Evolutionary conservation across 768 basidiomycete species (phyloP), one percentile per base, ranked within the genome.

Genomic region (Agrocybe praecox): DNA sequence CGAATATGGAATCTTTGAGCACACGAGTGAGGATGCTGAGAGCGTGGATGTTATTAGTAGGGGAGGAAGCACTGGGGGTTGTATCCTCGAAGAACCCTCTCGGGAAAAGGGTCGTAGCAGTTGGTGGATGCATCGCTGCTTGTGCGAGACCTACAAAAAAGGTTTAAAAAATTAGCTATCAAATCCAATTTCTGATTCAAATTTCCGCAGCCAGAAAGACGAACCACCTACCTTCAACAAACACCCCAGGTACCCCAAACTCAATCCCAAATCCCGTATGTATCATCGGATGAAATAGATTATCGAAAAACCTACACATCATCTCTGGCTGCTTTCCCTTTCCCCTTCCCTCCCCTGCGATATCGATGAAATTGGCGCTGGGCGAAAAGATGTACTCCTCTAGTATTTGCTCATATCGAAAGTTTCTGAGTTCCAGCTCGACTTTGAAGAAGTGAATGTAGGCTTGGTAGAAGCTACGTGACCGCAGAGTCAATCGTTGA

Each of bases 201-300:
- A 18, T 17, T 26, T 5, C 15, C 8, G 8, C 32, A 22, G 26
- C 26, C 12, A 29, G 12, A 19, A 21, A 42, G 6, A 40, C 14
- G 3, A n/a, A 5, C 5, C 40, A 46, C 21, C 23, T 51, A 87
- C 88, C 89, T 74, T 90, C 88, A 1, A 82, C 82, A 1, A 83
- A 68, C 46, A 88, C 67, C 0, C 87, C 88, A 7, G 81, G 78
- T 18, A 86, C 54, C 2, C 65, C 74, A 57, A 89, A 89, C 66
- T 90, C 89, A 2, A 79, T 67, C 3, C 87, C 88, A 67, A 83
- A 82, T 15, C 85, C 88, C 2, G 71, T 60, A 60, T 89, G 85
- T 46, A 90, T 89, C 43, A 89, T 55, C 0, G 88, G 84, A 62
- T 91, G 89, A 5, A 90, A 24, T 7, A 87, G 63, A 2, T 84